phyloP scores from a whole-genome alignment of 1,284 basidiomycete genomes.

The Moniliella sp. region DNA sequence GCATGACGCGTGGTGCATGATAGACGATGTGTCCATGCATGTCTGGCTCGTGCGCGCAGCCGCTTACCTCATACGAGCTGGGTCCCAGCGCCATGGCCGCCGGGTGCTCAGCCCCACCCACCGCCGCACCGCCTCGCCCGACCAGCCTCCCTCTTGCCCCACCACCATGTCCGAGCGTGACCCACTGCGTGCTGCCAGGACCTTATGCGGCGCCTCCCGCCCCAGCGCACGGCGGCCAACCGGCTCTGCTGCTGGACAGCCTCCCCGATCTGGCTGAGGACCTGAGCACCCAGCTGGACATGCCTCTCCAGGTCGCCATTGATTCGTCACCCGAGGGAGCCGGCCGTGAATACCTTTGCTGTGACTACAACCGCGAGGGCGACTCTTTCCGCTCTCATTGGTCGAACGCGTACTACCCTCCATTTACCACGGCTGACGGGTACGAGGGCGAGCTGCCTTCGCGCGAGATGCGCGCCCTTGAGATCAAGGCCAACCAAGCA shows the following conservation, averaged over 20 bases:
- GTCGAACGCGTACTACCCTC: slow-evolving; percentile 77
- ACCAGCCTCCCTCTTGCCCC: no score
- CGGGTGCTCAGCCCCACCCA: no score
- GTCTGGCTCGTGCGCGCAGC: no score
- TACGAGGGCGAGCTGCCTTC: slow-evolving; percentile 61
- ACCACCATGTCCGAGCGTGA: no score
- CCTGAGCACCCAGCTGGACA: slow-evolving; percentile 78
- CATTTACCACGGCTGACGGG: slow-evolving; percentile 37
- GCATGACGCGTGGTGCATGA: no score
- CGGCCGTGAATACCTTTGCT: slow-evolving; percentile 72
- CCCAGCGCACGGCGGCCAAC: slow-evolving; percentile 71
- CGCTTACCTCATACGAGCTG: no score
- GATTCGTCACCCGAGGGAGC: slow-evolving; percentile 45
- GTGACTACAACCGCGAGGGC: slow-evolving; percentile 92
- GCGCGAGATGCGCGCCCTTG: slow-evolving; percentile 63
- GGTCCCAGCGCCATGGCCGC: no score
- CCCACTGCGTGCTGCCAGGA: no score
- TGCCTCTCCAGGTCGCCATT: slow-evolving; percentile 60
- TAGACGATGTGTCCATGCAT: no score
- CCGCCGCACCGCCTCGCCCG: no score
- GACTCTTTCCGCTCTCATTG: slow-evolving; percentile 88
- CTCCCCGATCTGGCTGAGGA: slow-evolving; percentile 82
- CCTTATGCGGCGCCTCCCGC: slow-evolving; percentile 79
- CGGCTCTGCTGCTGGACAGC: slow-evolving; percentile 47
- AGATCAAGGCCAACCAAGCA: slow-evolving; percentile 77